phyloP scores from a whole-genome alignment of 768 basidiomycete species.

The Suillus hirtellus region DNA sequence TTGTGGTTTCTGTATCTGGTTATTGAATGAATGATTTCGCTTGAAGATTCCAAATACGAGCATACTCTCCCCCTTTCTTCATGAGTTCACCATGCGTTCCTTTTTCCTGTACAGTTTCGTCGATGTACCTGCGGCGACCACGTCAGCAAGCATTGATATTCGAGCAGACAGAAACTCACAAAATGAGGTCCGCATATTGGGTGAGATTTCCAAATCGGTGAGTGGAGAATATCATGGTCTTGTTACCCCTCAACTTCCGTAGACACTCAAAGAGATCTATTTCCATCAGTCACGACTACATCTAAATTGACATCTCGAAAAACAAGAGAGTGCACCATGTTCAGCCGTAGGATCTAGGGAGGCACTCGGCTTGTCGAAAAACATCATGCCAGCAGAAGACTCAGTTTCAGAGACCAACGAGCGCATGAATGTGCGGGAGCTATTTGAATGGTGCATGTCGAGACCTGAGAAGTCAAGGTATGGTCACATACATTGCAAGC shows the following conservation, averaged over 20 bases:
- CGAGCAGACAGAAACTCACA: slow-evolving; percentile 42
- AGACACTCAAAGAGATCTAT: slow-evolving; percentile 70
- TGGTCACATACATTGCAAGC: slow-evolving; percentile 55
- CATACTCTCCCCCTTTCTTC: slow-evolving; percentile 60
- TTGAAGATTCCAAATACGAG: slow-evolving; percentile 71
- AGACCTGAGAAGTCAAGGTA: background rate
- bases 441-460: slow-evolving; percentile 22
- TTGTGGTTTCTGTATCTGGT: background rate
- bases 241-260: slow-evolving; percentile 67
- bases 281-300: background rate
- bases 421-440: slow-evolving; percentile 73
- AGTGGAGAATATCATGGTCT: slow-evolving; percentile 82
- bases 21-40: slow-evolving; percentile 61
- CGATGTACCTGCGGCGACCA: slow-evolving; percentile 56
- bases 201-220: slow-evolving; percentile 65
- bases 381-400: slow-evolving; percentile 52
- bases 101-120: slow-evolving; percentile 61
- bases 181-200: slow-evolving; percentile 65
- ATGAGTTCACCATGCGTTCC: slow-evolving; percentile 67
- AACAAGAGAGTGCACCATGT: slow-evolving; percentile 44
- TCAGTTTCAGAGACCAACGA: slow-evolving; percentile 46
- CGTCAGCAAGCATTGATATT: background rate
- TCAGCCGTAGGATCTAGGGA: slow-evolving; percentile 76
- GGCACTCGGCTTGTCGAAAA: slow-evolving; percentile 75
- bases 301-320: background rate